Evolutionary conservation across 2,329 filamentous ascomycete species (phyloP).

Genomic region (Colletotrichum sp.): DNA sequence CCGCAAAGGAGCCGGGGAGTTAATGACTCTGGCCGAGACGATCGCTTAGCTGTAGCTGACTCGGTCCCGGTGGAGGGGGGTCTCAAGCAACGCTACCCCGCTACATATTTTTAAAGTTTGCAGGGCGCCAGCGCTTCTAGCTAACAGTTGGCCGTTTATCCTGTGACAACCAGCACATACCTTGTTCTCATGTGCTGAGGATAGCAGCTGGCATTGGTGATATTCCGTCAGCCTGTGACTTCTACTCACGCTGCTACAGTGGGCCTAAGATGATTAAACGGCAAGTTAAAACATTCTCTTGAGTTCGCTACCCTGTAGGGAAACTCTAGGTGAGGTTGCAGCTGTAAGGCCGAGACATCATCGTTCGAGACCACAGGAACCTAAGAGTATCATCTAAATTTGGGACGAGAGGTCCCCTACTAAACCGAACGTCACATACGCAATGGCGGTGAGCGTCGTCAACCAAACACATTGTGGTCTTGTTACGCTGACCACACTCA

Average conservation of each 20-base stretch:
- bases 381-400: neutral
- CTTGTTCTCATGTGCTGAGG: neutral
- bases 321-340: neutral
- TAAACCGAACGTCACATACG: neutral
- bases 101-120: neutral
- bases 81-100: neutral
- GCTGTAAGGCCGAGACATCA: neutral
- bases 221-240: neutral
- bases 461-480: neutral
- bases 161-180: neutral
- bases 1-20: neutral
- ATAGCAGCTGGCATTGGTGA: neutral
- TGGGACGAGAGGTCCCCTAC: neutral
- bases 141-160: neutral
- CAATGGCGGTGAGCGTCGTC: neutral
- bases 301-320: neutral
- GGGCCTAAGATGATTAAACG: neutral
- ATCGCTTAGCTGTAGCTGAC: neutral
- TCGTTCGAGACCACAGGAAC: neutral
- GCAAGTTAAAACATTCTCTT: neutral
- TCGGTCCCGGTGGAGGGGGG: neutral
- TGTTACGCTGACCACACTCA: neutral
- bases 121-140: neutral
- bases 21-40: neutral
- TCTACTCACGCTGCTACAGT: neutral